Percentiles rank a stretch among this genome's conserved stretches.
Evolutionary conservation across 805 yeast genomes (phyloP).

Genomic region (Torulaspora indica): DNA sequence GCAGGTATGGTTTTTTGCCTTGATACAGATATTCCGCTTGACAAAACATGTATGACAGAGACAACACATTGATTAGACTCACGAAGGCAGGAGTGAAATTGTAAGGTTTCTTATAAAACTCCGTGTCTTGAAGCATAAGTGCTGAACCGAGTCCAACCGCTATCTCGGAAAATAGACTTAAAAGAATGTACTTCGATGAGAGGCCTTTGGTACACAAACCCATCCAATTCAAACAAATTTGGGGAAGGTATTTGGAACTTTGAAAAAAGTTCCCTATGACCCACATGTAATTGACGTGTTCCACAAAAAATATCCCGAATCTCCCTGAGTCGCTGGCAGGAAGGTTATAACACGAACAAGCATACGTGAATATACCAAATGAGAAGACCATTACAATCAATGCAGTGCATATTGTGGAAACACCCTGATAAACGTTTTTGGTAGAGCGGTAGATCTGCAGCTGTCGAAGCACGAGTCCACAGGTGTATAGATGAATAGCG

Average conservation of each 20-base stretch:
- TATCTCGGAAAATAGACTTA: slow-evolving; percentile 11
- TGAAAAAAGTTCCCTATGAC: slow-evolving; percentile 28
- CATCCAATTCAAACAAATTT: slow-evolving; percentile 40
- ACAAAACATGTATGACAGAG: slow-evolving; percentile 18
- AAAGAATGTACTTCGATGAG: slow-evolving; percentile 25
- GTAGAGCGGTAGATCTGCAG: slow-evolving; percentile 30
- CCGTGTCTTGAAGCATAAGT: neutral
- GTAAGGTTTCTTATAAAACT: slow-evolving; percentile 23
- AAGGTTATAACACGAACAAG: slow-evolving; percentile 21
- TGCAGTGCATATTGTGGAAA: slow-evolving; percentile 27
- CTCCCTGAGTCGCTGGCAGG: slow-evolving; percentile 26
- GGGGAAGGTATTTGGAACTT: slow-evolving; percentile 39
- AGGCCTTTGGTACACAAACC: slow-evolving; percentile 33
- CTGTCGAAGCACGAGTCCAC: slow-evolving; percentile 29
- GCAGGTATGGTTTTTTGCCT: slow-evolving; percentile 21
- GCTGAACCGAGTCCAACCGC: slow-evolving; percentile 6
- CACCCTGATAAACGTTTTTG: slow-evolving; percentile 37
- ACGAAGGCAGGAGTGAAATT: slow-evolving; percentile 25
- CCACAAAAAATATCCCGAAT: slow-evolving; percentile 38
- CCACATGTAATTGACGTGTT: slow-evolving; percentile 43
- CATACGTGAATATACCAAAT: slow-evolving; percentile 21
- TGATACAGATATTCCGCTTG: slow-evolving; percentile 30
- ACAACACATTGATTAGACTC: slow-evolving; percentile 15
- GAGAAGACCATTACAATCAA: slow-evolving; percentile 6
- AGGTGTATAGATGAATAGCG: slow-evolving; percentile 9